Evolutionary conservation across 2,329 filamentous ascomycete species (phyloP).

Genomic region (Dactylellina parvicollis): DNA sequence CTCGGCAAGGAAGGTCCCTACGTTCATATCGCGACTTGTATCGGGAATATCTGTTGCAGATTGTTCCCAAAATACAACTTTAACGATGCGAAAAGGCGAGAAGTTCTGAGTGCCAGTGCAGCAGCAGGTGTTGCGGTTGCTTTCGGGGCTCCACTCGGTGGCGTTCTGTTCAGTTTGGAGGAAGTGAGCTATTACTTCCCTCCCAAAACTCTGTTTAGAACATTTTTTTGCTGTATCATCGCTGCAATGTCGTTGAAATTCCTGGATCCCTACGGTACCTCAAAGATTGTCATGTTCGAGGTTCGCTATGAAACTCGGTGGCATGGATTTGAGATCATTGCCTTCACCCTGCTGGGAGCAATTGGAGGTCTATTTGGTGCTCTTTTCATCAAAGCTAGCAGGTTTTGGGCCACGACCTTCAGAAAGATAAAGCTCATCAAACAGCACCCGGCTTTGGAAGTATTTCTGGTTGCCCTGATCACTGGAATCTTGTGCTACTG

Average conservation of each 20-base stretch:
- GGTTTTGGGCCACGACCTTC: slow-evolving; percentile 88
- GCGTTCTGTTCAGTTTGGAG: slow-evolving; percentile 90
- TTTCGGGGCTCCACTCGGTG: slow-evolving; percentile 89
- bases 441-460: slow-evolving; percentile 82
- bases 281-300: slow-evolving; percentile 96
- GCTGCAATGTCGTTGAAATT: slow-evolving; percentile 93
- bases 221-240: slow-evolving; percentile 96
- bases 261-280: slow-evolving; percentile 92
- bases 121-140: slow-evolving; percentile 93
- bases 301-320: slow-evolving; percentile 90
- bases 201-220: slow-evolving; percentile 94
- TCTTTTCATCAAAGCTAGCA: slow-evolving; percentile 94
- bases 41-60: slow-evolving; percentile 93
- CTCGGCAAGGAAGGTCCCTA: slow-evolving; percentile 94
- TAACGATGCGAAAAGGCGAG: slow-evolving; percentile 91
- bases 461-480: slow-evolving; percentile 83
- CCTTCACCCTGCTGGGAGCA: slow-evolving; percentile 85
- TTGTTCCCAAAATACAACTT: slow-evolving; percentile 92
- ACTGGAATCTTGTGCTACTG: slow-evolving; percentile 90
- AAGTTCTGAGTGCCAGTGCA: slow-evolving; percentile 90
- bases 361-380: slow-evolving; percentile 86
- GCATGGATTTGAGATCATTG: slow-evolving; percentile 88
- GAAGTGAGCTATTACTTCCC: slow-evolving; percentile 97
- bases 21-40: slow-evolving; percentile 95
- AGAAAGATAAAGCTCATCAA: slow-evolving; percentile 83